These are phyloP conservation scores for Delphinella strobiligena DNA, from an alignment of 2,329 filamentous ascomycete species.

Conservation along the genomic window DNA sequence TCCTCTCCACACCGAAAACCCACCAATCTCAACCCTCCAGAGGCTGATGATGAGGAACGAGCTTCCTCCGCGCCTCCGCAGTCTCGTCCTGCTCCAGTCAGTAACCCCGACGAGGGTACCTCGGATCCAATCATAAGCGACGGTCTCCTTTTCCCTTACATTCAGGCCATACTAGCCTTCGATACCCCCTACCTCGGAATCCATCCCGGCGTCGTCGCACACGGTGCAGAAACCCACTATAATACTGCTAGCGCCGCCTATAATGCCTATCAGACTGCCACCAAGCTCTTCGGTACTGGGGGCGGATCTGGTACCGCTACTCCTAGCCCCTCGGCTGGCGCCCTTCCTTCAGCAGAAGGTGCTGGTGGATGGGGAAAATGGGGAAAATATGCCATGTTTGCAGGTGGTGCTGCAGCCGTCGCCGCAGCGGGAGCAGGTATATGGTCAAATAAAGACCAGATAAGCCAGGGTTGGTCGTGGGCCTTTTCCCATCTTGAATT, in stretches of 20 bases:
- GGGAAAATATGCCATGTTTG: conserved; percentile 76
- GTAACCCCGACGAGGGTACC: conserved; percentile 22
- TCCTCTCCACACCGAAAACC: conserved; percentile 3
- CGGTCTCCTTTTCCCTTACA: conserved; percentile 77
- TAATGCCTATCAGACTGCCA: conserved; percentile 52
- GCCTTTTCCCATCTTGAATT: conserved; percentile 86
- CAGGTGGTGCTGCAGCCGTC: conserved; percentile 68
- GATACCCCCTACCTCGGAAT: conserved; percentile 88
- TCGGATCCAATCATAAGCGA: conserved; percentile 4
- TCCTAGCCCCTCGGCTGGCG: conserved; percentile 18
- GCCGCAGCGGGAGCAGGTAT: conserved; percentile 75
- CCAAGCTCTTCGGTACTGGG: conserved; percentile 42
- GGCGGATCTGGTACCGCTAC: not conserved
- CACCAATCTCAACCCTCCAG: conserved; percentile 7
- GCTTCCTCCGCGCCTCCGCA: conserved; percentile 11
- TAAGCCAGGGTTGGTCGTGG: conserved; percentile 68
- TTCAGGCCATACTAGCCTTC: conserved; percentile 82
- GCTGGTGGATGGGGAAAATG: conserved; percentile 56
- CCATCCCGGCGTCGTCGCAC: conserved; percentile 68
- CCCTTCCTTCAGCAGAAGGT: conserved; percentile 15
- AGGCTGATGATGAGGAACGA: conserved; percentile 1
- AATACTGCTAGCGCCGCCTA: conserved; percentile 60
- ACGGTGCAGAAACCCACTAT: conserved; percentile 78
- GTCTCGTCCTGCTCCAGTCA: conserved; percentile 17
- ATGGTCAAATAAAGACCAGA: conserved; percentile 72